Evolutionary conservation across 2,329 filamentous ascomycete species (phyloP), one percentile per base, ranked within the genome.

Genomic region (Sordariomycetes sp.): DNA sequence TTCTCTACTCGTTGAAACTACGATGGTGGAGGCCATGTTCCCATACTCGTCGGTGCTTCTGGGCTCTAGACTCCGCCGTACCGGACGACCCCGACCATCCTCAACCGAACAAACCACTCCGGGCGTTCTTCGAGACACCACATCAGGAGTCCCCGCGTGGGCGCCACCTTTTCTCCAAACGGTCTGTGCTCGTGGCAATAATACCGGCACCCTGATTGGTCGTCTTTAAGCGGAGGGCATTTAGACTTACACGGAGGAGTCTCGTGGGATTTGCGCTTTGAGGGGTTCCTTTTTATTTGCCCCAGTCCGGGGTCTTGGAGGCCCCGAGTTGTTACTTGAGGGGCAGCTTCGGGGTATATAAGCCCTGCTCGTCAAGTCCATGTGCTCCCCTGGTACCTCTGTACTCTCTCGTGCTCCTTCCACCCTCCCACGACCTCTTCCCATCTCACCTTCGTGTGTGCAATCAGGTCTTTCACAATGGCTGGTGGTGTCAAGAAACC

Each of bases 401-500:
- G 8, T 28, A 8, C 25, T 16, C n/a, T 14, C 17, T 14, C n/a
- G 8, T 28, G 29, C 20, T 12, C 29, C 12, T 15, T 9, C 16
- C n/a, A 21, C 29, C 18, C 9, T 8, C 16, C 15, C 18, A 25
- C 23, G n/a, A n/a, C 23, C n/a, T 9, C 14, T 16, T 30, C n/a
- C n/a, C 28, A 17, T 30, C 11, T 33, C 24, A 33, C 21, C n/a
- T 26, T 33, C 7, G 12, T 7, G 25, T 27, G 25, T 12, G 12
- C 12, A 15, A 8, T 11, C 9, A 32, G 4, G 9, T 10, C 18
- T 15, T n/a, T 18, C 21, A 30, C 16, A 9, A 71, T 71, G 66
- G 65, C 64, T 34, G 65, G 64, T 40, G 64, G 63, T 39, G 63
- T 65, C 38, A 72, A 72, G 55, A 72, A 70, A 46, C 68, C 69